Evolutionary conservation across 2,329 filamentous ascomycete species (phyloP), one percentile per base, ranked within the genome.

Genomic region (Leptographium radiaticola): DNA sequence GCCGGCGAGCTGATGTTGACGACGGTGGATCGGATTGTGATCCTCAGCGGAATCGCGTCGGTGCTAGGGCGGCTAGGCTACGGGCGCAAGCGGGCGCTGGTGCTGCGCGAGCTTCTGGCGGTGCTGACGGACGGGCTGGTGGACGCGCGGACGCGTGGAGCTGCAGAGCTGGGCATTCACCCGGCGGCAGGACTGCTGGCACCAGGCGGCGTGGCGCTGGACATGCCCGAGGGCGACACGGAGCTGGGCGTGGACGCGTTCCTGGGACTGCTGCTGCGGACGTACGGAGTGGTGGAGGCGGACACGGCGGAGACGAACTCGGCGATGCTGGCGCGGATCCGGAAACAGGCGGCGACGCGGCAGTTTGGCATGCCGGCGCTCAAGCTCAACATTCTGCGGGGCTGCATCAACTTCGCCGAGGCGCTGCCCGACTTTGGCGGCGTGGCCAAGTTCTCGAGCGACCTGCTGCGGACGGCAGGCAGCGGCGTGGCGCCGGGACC

Each of bases 151-250:
- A 96, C 94, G 48, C 79, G 91, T 49, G 91, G 91, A 36, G 93
- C 93, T 43, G 90, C 93, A n/a, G 93, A 97, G 64, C 87, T 93
- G 63, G 93, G 91, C 4, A 88, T 98, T 39, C 91, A 97, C 68
- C 93, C 93, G 43, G 91, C 91, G 18, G 89, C 91, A 11, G 90
- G 89, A 0, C 72, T 96, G 51, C 83, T 89, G 31, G 83, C 84
- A 13, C 71, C 93, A 34, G 85, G 82, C 13, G 39, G 74, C 55
- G 76, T 76, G 9, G 77, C 74, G 2, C 70, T 85, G 36, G 81
- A 84, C 59, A 70, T 86, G 15, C 76, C 75, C 8, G 81, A 84
- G 60, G 78, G 75, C 6, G 83, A 86, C 60, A 72, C 84, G 34
- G 83, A 86, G 63, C 71, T 77, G 49, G 83, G 82, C 6, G 75